Evolutionary conservation across 192 early-diverging fungal genomes (phyloP).

Genomic region (Chytriomyces sp.): DNA sequence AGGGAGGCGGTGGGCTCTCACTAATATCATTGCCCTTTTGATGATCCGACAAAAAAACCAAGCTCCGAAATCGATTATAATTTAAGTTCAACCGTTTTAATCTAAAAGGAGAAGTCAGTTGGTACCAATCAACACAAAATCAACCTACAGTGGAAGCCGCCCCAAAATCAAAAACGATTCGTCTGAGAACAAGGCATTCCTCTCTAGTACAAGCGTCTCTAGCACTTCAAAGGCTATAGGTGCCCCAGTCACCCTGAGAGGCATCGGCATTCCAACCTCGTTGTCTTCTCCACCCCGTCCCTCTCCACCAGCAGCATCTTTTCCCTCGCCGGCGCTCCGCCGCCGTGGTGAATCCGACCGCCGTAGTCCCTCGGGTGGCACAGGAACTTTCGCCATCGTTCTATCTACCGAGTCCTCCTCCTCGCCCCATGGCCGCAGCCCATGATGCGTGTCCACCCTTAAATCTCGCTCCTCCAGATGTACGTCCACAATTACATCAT

Average conservation of each 20-base stretch:
- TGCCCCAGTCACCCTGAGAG: not conserved
- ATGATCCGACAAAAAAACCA: constrained; percentile 37
- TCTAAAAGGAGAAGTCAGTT: constrained; percentile 17
- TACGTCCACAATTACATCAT: too few species aligned
- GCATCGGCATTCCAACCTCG: not conserved
- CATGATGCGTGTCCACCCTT: too few species aligned
- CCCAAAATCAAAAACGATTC: constrained; percentile 42
- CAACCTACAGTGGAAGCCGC: constrained; percentile 45
- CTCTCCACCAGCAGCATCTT: constrained; percentile 15
- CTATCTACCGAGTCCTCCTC: too few species aligned
- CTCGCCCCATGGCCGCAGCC: too few species aligned
- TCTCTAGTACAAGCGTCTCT: constrained; percentile 45
- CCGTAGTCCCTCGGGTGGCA: too few species aligned
- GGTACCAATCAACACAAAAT: not conserved
- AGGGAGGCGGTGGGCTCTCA: constrained; percentile 15
- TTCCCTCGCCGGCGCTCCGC: too few species aligned
- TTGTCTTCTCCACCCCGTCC: not conserved
- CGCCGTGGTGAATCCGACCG: too few species aligned
- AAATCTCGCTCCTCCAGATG: too few species aligned
- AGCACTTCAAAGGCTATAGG: constrained; percentile 44
- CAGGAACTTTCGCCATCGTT: too few species aligned
- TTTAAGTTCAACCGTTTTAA: constrained; percentile 46
- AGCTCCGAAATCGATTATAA: constrained; percentile 38
- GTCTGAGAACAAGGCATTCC: constrained; percentile 37
- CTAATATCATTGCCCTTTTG: not conserved